A percentile compares a stretch with the other conserved stretches of the same genome.
Conservation (phyloP, 306 rosid species). For the Ceratonia siliqua region DNA sequence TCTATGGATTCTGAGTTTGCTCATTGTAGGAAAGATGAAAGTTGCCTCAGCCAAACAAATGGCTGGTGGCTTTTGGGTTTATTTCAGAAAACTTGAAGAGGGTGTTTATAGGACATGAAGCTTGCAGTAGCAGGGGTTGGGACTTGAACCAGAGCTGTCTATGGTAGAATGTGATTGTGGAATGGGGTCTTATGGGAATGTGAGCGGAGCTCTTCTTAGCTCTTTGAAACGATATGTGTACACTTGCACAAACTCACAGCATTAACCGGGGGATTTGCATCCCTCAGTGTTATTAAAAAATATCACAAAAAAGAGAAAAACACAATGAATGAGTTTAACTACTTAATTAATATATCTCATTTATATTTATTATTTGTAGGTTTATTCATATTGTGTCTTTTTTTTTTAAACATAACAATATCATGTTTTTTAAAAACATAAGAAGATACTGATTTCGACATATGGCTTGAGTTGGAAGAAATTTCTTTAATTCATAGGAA, state of each 20-base stretch:
- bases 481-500: conserved; percentile 13
- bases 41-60: conserved; percentile 30
- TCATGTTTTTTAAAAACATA: too few species aligned
- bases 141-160: conserved; percentile 20
- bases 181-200: conserved; percentile 31
- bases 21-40: conserved; percentile 52
- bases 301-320: too few species aligned
- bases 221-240: conserved; percentile 4
- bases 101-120: conserved; percentile 16
- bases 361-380: too few species aligned
- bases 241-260: conserved; percentile 27
- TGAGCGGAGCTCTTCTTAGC: conserved; percentile 23
- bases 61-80: conserved; percentile 23
- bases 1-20: conserved; percentile 54
- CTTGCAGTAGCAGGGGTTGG: neutral
- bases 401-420: too few species aligned
- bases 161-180: conserved; percentile 6
- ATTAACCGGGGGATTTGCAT: conserved; percentile 22
- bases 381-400: too few species aligned
- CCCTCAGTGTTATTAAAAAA: too few species aligned
- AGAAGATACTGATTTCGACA: too few species aligned
- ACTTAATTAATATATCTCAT: too few species aligned
- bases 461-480: too few species aligned
- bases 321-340: too few species aligned
- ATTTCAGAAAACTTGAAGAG: neutral